Percentiles rank a stretch among this genome's conserved stretches.
Evolutionary conservation across 495 filamentous ascomycete species (phyloP).

Genomic region (Annulohypoxylon moriforme): DNA sequence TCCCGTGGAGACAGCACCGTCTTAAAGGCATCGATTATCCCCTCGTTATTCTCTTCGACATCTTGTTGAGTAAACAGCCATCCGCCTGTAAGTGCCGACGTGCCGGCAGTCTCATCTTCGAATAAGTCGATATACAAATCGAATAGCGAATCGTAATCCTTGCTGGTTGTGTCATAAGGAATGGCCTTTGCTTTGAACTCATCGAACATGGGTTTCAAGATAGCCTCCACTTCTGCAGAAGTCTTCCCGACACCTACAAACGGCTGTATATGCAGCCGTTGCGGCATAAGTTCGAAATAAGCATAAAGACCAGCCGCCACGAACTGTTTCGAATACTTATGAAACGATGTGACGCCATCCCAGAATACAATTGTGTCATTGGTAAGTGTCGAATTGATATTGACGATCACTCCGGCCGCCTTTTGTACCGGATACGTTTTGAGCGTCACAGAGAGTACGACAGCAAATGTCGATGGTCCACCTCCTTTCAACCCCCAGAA

Average conservation of each 20-base stretch:
- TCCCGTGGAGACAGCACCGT: slow-evolving; percentile 42
- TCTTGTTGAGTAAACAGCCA: slow-evolving; percentile 58
- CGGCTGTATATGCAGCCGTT: slow-evolving; percentile 54
- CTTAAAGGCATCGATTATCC: slow-evolving; percentile 56
- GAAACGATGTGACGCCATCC: slow-evolving; percentile 59
- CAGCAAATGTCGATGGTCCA: slow-evolving; percentile 66
- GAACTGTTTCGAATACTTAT: slow-evolving; percentile 55
- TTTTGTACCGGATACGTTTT: slow-evolving; percentile 60
- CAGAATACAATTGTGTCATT: slow-evolving; percentile 55
- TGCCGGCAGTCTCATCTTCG: slow-evolving; percentile 56
- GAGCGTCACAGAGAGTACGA: slow-evolving; percentile 64
- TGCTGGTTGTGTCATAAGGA: slow-evolving; percentile 48
- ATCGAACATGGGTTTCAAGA: slow-evolving; percentile 59
- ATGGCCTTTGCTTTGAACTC: slow-evolving; percentile 54
- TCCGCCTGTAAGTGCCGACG: slow-evolving; percentile 59
- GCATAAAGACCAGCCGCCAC: slow-evolving; percentile 59
- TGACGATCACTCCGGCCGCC: slow-evolving; percentile 54
- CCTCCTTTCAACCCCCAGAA: slow-evolving; percentile 75
- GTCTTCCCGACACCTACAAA: slow-evolving; percentile 60
- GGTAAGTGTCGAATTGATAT: slow-evolving; percentile 54
- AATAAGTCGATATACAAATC: slow-evolving; percentile 62
- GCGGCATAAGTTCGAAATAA: slow-evolving; percentile 58
- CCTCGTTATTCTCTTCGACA: slow-evolving; percentile 54
- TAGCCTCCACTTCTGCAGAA: slow-evolving; percentile 50
- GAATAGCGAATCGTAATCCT: slow-evolving; percentile 56